Evolutionary conservation across 495 filamentous ascomycete genomes (phyloP).

Genomic region (Aspergillus taichungensis): DNA sequence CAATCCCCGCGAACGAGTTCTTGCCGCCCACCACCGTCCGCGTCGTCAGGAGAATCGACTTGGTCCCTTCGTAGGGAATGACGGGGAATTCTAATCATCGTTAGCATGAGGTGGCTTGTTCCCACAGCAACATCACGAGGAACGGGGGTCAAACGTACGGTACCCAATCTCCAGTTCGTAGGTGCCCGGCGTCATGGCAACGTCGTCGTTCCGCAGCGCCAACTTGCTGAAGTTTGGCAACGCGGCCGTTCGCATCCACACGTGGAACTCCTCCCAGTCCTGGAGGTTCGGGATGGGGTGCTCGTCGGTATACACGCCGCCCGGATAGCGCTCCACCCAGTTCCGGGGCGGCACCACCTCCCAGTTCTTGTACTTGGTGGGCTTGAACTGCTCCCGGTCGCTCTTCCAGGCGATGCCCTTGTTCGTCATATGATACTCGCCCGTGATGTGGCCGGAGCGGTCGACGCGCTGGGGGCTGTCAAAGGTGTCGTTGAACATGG

Average conservation of each 20-base stretch:
- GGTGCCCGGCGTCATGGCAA: slow-evolving; percentile 53
- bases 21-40: slow-evolving; percentile 87
- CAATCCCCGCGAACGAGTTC: slow-evolving; percentile 96
- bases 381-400: slow-evolving; percentile 68
- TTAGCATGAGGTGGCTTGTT: slow-evolving; percentile 14
- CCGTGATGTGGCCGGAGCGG: slow-evolving; percentile 18
- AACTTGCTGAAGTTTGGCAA: slow-evolving; percentile 93
- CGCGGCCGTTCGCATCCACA: slow-evolving; percentile 99
- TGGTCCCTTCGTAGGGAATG: slow-evolving; percentile 78
- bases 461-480: slow-evolving; percentile 46
- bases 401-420: slow-evolving; percentile 77
- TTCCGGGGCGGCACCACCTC: slow-evolving; percentile 79
- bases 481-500: slow-evolving; percentile 92
- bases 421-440: slow-evolving; percentile 62
- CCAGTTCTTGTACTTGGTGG: slow-evolving; percentile 51
- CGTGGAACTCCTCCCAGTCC: slow-evolving; percentile 76
- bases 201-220: slow-evolving; percentile 65
- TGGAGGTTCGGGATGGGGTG: slow-evolving; percentile 55
- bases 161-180: slow-evolving; percentile 72
- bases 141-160: slow-evolving; percentile 43
- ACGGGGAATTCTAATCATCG: slow-evolving; percentile 61
- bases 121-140: not conserved
- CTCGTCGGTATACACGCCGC: slow-evolving; percentile 45
- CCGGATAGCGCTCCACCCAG: slow-evolving; percentile 60
- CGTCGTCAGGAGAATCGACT: slow-evolving; percentile 86